phyloP scores from a whole-genome alignment of 2,329 filamentous ascomycete species.

The Nectriaceae sp. region DNA sequence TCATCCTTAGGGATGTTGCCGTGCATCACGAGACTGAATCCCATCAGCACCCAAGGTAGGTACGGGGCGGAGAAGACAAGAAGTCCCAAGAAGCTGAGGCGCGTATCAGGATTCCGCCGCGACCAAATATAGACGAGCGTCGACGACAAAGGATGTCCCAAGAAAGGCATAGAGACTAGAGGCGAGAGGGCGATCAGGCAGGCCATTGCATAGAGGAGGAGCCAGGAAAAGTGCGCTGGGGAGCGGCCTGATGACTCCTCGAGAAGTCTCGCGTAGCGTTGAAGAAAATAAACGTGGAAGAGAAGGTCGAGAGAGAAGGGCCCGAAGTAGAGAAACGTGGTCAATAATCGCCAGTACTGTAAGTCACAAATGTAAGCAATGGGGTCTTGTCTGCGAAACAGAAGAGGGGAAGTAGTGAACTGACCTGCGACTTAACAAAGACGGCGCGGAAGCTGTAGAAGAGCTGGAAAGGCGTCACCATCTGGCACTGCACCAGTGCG shows the following conservation, averaged over 20 bases:
- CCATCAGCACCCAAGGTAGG: conserved; percentile 93
- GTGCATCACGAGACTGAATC: conserved; percentile 88
- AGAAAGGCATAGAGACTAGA: conserved; percentile 86
- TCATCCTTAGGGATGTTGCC: conserved; percentile 91
- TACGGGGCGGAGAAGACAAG: conserved; percentile 93
- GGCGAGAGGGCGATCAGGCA: conserved; percentile 82
- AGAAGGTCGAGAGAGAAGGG: conserved; percentile 91
- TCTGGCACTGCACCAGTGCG: conserved; percentile 87
- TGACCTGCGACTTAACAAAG: conserved; percentile 87
- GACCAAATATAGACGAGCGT: conserved; percentile 99
- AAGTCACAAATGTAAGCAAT: conserved; percentile 16
- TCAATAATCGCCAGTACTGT: conserved; percentile 95
- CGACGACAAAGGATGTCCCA: conserved; percentile 90
- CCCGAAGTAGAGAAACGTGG: conserved; percentile 97
- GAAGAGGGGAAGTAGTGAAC: conserved; percentile 26
- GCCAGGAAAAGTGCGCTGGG: conserved; percentile 92
- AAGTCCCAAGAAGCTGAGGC: conserved; percentile 84
- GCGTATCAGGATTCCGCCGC: conserved; percentile 86
- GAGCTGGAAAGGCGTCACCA: conserved; percentile 90
- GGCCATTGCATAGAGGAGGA: conserved; percentile 81
- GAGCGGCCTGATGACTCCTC: conserved; percentile 93
- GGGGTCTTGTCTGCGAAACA: background rate
- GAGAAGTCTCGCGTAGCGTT: conserved; percentile 91
- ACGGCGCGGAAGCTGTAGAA: conserved; percentile 96
- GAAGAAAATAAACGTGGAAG: conserved; percentile 98